phyloP scores from a whole-genome alignment of 306 rosid species.

The Gastrolobium villosum region DNA sequence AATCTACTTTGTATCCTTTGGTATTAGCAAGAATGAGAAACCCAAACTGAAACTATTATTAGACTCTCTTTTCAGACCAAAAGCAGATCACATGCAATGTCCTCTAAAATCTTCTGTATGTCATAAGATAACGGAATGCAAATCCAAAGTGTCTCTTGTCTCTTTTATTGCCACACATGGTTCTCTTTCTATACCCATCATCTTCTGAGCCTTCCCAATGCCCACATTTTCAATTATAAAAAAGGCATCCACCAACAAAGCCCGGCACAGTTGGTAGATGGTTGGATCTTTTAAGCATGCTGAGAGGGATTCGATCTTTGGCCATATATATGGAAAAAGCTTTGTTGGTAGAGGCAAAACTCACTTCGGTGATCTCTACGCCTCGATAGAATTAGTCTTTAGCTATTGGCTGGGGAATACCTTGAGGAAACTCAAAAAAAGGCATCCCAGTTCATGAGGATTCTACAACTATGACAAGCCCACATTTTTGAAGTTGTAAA shows the following conservation, averaged over 20 bases:
- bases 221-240: conserved; percentile 25
- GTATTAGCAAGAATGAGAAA: conserved; percentile 17
- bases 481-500: conserved; percentile 10
- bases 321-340: too few relatives aligned
- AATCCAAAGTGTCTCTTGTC: not conserved
- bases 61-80: not conserved
- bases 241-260: too few relatives aligned
- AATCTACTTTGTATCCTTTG: not conserved
- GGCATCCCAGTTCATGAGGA: not conserved
- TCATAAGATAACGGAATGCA: not conserved
- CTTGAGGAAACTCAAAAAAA: not conserved
- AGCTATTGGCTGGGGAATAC: too few relatives aligned
- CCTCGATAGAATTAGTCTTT: too few relatives aligned
- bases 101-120: conserved; percentile 7
- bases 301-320: too few relatives aligned
- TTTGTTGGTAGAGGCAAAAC: too few relatives aligned
- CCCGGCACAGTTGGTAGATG: too few relatives aligned
- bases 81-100: not conserved
- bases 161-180: not conserved
- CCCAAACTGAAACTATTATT: not conserved
- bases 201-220: not conserved
- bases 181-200: not conserved
- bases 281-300: too few relatives aligned
- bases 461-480: not conserved
- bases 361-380: too few relatives aligned